Evolutionary conservation across 441 rosid genomes (phyloP), one percentile per base, ranked within the genome.

Genomic region (Adansonia rubrostipa): DNA sequence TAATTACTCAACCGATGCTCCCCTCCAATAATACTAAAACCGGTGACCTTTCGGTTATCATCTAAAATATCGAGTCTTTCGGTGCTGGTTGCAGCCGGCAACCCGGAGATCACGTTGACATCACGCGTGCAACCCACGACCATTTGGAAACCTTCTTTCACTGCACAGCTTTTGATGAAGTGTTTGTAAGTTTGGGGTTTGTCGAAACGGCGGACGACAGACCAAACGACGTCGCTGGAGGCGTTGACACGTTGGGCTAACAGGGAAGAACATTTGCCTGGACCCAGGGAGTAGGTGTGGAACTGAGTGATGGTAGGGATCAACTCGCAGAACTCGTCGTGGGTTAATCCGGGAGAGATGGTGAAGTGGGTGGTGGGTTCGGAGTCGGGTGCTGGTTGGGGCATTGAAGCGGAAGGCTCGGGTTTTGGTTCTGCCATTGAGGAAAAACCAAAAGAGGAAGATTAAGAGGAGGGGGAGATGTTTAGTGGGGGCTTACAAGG

Each of bases 1-100:
- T 89, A 89, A 82, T 91, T 91, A 82, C 79, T 80, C 69, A 90
- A 82, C 78, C 94, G 69, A 48, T 90, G 94, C 72, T 90, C 91
- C 6, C 94, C 92, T 5, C 94, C 94, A 17, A 79, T 84, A 8
- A 89, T 85, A 79, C 84, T 90, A 47, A 90, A 90, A 47, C 92
- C 91, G 0, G 85, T 83, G 45, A 89, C 86, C 6, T 47, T 75
- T 50, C 85, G 78, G 1, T 80, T 82, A 1, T 89, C 92, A 74
- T 90, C 90, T 17, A 90, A 53, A 3, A 86, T 77, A 64, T 90
- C 94, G 9, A 90, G 88, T 54, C 91, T 77, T 84, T 90, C 92
- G 20, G 87, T 86, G 78, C 94, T 88, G 44, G 94, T 90, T 1
- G 84, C 76, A 11, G 92, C 94, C 33, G 94, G 92, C 14, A 88